Base-by-base conservation (phyloP, 192 early-diverging fungal genomes). In the Funneliformis mosseae region DNA sequence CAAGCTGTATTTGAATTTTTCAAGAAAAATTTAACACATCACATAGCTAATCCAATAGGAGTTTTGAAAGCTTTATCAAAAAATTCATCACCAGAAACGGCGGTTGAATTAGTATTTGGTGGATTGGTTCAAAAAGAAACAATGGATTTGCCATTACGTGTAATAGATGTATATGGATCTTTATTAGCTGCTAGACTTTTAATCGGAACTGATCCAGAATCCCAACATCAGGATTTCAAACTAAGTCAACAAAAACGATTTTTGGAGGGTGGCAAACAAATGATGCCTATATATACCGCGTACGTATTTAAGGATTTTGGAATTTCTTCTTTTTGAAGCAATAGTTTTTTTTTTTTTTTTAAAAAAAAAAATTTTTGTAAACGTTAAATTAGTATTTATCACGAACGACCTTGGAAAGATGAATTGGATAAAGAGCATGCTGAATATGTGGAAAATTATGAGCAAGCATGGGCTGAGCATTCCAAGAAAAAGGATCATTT, bases 221-320 rank as follows among this genome's bases (percentile, higher is more conserved):
- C 82, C 59, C 77, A 87, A 60, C 59, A 83, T 85, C 69, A 85
- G 60, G 83, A 88, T 39, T 88, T 91, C 59, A 92, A 93, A 75
- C 60, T 93, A 14, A 88, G 85, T 5, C 77, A 83, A 27, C 92
- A 93, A 62, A 77, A 66, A 42, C 59, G 83, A 33, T 89, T 83
- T 80, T 62, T 93, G 38, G 88, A 90, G 23, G 88, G 88, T 79
- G 95, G 92, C 0, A 81, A 80, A 33, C 83, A 84, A 25, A 91
- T 94, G 14, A 87, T 96, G 86, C 95, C 95, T 5, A 93, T 96
- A 48, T 94, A 96, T 78, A 92, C 92, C 2, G 90, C 89, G 7
- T 78, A 78, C 9, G 64, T 78, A 50, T 41, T 41, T 28, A 62
- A 82, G 33, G 81, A 81, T 11, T 55, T 80, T 21, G 77, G 86